Conservation (phyloP, 2,329 filamentous ascomycete species). For the Diaporthe eres region DNA sequence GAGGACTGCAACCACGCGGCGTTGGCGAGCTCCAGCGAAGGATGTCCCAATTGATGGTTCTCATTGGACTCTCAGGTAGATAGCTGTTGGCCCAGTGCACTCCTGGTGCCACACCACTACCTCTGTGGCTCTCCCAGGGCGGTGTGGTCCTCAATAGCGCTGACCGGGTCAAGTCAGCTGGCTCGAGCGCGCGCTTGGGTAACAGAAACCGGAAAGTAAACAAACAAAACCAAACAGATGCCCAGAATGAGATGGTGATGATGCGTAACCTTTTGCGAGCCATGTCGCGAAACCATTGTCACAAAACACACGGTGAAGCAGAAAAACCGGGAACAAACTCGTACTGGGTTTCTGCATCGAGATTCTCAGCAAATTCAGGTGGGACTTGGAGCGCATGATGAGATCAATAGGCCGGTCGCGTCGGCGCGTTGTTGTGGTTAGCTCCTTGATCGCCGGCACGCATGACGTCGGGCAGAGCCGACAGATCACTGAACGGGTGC, state of each 20-base stretch:
- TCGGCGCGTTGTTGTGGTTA: conserved; percentile 37
- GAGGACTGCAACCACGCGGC: conserved; percentile 35
- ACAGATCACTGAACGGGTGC: conserved; percentile 36
- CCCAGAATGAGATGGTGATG: conserved; percentile 17
- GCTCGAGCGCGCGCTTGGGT: conserved; percentile 9
- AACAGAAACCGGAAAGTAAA: conserved; percentile 37
- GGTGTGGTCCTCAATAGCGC: conserved; percentile 31
- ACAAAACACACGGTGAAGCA: conserved; percentile 12
- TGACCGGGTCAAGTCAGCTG: conserved; percentile 22
- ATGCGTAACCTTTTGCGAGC: not conserved
- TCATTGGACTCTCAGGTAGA: conserved; percentile 16
- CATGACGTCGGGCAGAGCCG: conserved; percentile 39
- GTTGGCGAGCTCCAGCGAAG: conserved; percentile 17
- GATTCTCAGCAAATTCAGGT: conserved; percentile 27
- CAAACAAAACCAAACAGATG: conserved; percentile 37
- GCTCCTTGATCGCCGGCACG: conserved; percentile 35
- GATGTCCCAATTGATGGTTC: conserved; percentile 1
- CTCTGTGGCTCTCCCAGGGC: conserved; percentile 4
- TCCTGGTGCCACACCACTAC: conserved; percentile 11
- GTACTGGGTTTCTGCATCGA: conserved; percentile 15
- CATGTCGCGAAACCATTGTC: not conserved
- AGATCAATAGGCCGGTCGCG: conserved; percentile 34
- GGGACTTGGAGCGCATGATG: conserved; percentile 20
- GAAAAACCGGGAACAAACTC: conserved; percentile 28
- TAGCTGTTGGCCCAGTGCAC: conserved; percentile 7